Base-by-base conservation (phyloP, 306 rosid species). In the Cucumis melo region DNA sequence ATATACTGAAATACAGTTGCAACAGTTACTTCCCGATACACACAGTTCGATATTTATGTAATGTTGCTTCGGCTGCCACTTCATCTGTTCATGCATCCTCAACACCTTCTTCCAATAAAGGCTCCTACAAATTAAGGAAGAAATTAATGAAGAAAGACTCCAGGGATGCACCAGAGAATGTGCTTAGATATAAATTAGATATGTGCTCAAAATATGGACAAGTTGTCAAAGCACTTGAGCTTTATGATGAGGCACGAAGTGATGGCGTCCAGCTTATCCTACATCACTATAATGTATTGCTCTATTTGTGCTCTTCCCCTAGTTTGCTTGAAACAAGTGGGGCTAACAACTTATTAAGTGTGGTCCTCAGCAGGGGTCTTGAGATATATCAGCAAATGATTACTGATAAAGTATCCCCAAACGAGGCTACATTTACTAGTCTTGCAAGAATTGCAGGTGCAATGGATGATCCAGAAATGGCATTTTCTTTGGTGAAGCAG, bases 361-460 rank as follows among this genome's bases (percentile, higher is more conserved):
- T 81, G 67, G 89, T 85, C 38, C 72, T 91, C 3, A 59, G 68
- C 8, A 87, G 91, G 78, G 99, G 99, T 63, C 90, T 90, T 27
- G 97, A 90, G 89, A 90, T 95, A 20, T 88, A 87, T 64, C 85
- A 86, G 76, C 89, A 88, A 75, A 90, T 92, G 98, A 68, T 88
- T 70, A 73, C 7, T 23, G 92, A 92, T 41, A 70, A 78, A 41
- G 86, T 95, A 32, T 73, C 42, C 62, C 93, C 92, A 0, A 95
- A 90, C 71, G 98, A 95, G 77, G 93, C 97, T 7, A 88, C 93
- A 0, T 92, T 90, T 66, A 95, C 99, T 2, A 90, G 84, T 55
- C 92, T 87, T 3, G 98, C 99, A 10, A 90, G 99, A 84, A 82
- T 90, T 20, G 91, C 96, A 2, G 88, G 87, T 57, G 93, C 85